A percentile compares a stretch with the other conserved stretches of the same genome.
These are phyloP conservation scores for Blastobotrys capitulatus DNA, from an alignment of 1,139 yeast species.

Conservation along the genomic window DNA sequence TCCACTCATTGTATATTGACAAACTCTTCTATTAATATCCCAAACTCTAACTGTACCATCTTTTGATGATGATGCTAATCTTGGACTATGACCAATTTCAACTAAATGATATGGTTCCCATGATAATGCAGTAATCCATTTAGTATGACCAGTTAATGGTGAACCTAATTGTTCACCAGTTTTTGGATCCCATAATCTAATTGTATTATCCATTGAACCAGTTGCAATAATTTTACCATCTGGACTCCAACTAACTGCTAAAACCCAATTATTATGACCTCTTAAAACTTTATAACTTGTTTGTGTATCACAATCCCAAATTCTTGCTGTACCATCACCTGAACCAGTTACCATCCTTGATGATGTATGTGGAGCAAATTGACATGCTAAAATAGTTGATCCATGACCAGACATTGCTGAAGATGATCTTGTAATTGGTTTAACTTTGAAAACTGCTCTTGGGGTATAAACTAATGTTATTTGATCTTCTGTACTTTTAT, in stretches of 20 bases:
- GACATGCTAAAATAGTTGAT: slow-evolving; percentile 83
- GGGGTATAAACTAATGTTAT: slow-evolving; percentile 90
- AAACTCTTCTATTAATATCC: slow-evolving; percentile 74
- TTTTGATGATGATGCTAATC: slow-evolving; percentile 83
- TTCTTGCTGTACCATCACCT: slow-evolving; percentile 94
- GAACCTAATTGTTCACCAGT: slow-evolving; percentile 73
- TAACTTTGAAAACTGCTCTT: slow-evolving; percentile 88
- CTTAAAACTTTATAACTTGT: slow-evolving; percentile 75
- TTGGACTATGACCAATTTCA: slow-evolving; percentile 54
- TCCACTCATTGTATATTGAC: slow-evolving; percentile 73
- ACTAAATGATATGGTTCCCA: slow-evolving; percentile 95
- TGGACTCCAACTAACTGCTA: slow-evolving; percentile 92
- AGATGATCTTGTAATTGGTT: slow-evolving; percentile 83
- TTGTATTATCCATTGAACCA: slow-evolving; percentile 90
- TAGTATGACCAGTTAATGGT: slow-evolving; percentile 72
- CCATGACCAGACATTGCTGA: slow-evolving; percentile 97
- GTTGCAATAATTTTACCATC: slow-evolving; percentile 90
- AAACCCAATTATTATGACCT: slow-evolving; percentile 93
- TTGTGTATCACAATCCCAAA: slow-evolving; percentile 96
- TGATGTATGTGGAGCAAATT: slow-evolving; percentile 88
- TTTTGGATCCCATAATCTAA: slow-evolving; percentile 79
- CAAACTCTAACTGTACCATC: slow-evolving; percentile 88
- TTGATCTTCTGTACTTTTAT: slow-evolving; percentile 88
- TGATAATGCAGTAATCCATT: slow-evolving; percentile 82
- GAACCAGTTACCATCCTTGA: slow-evolving; percentile 91